Evolutionary conservation across 1,139 yeast genomes (phyloP), one percentile per base, ranked within the genome.

Genomic region (Sugiyamaella xylanicola): DNA sequence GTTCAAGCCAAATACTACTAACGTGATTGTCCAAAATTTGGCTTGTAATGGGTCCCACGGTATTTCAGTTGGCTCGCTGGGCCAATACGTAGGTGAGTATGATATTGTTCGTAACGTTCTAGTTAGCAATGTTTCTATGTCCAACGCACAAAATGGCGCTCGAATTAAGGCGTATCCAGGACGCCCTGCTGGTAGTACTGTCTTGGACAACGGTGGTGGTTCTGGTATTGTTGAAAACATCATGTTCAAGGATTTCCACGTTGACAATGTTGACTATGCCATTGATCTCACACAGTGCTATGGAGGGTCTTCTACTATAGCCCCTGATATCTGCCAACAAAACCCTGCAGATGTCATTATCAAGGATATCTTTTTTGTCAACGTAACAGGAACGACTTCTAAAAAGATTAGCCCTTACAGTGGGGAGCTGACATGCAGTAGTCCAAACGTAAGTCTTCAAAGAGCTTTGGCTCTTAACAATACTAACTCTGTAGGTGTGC

Each of bases 31-130:
- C 16, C 48, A 41, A 16, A 41, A 41, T 21, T 20, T 41, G 22
- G 45, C 45, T 11, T 41, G 45, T 21, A 41, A 41, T 41, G 48
- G 48, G n/a, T 44, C 48, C 4, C 48, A 44, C 27, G 48, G 48
- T 17, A 44, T 44, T 8, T 44, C 48, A 25, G 48, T 44, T 5
- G 48, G 48, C 3, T 44, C 48, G 8, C 19, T 44, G 9, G 48
- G 48, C 17, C 48, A 44, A 16, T 44, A 44, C 21, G 48, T 44
- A 7, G 48, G 39, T 7, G 48, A 44, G 25, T 44, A 44, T 22
- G 48, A 44, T 27, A 44, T 44, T 27, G 48, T 29, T 20, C 20
- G 27, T 20, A 44, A 44, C 22, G 20, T 44, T 5, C 16, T 44
- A 13, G 39, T 44, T 22, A 44, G 11, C 22, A 44, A 44, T 32